Base-by-base conservation (phyloP, 2,329 filamentous ascomycete genomes). In the Sphaerostilbella broomeana region DNA sequence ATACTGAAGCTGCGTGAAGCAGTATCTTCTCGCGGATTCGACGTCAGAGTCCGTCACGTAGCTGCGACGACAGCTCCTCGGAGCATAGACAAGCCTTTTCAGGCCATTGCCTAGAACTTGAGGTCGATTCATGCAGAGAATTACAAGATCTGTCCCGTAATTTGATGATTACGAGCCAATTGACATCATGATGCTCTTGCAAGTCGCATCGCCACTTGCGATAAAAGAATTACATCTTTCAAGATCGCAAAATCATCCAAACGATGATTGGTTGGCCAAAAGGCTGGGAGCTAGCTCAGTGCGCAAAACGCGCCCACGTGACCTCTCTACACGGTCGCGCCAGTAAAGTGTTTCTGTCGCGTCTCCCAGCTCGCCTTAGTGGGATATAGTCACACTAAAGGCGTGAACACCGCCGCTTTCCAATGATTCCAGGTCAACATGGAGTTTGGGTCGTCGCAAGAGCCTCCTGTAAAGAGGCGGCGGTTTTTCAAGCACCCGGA, bases 11-110 rank as follows among this genome's bases (percentile, higher is more conserved):
- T 78, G 73, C 41, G 64, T 62, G 18, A 69, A 49, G 55, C 75
- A 79, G 52, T 78, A 77, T 37, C 62, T 60, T 39, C 73, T 64
- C 15, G 75, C 74, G 42, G 71, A 68, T 25, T 65, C 64, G 34
- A 77, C 59, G 27, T 78, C 73, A 18, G 64, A 61, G 22, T 73
- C 67, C 3, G 70, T 73, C 38, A 68, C 64, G 36, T 72, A 69
- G 42, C 39, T 31, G 35, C 58, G 59, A 39, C 72, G 66, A 33
- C 61, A 50, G 43, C 38, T 46, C 22, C 48, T 40, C 25, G 50
- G 48, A 41, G 49, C 49, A 33, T 40, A 40, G 41, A 49, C 49
- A 35, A 65, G 59, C 58, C 59, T 56, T 47, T 53, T 57, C 40
- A 70, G 56, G 57, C 59, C 59, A 57, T 60, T 54, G 51, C 60